Base-by-base conservation (phyloP, 495 filamentous ascomycete genomes). In the Elasticomyces elasticus region DNA sequence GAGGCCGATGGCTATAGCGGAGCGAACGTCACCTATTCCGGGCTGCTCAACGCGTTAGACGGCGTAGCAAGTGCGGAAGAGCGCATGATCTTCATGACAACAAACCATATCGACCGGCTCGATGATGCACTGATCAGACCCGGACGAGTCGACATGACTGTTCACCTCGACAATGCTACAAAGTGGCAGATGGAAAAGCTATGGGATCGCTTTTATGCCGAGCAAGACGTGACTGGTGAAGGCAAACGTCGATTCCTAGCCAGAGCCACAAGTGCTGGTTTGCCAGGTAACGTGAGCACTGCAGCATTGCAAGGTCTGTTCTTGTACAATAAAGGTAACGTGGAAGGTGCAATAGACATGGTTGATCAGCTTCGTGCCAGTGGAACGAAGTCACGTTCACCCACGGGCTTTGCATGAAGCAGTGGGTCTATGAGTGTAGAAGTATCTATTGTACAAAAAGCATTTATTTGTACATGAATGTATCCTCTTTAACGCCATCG, bases 41-140 rank as follows among this genome's bases (percentile, higher is more conserved):
- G 92, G 0, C 66, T 98, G 47, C 69, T 98, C 54, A 98, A 98
- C 69, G 89, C 94, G 0, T 71, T 98, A 13, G 92, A 98, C 59
- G 92, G 92, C 0, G 83, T 96, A 7, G 89, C 90, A n/a, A 94
- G 90, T 54, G 87, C 88, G 1, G 92, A 98, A 62, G 89, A 97
- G 68, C 77, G 92, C 15, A 83, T 98, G 49, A 79, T 94, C 15
- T 92, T 98, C 66, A 77, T 98, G 47, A 98, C 92, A 5, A 98
- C 92, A 20, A 98, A 98, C 59, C 87, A 96, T 56, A 79, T 94
- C 26, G 87, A 94, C 51, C 78, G 86, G 17, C 77, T 98, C 1
- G 92, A 98, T 62, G 80, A 82, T 57, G 92, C 92, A 22, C 72
- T 98, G 37, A 85, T 98, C 25, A 78, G 92, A 25, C 92, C 92